Evolutionary conservation across 495 filamentous ascomycete genomes (phyloP), one percentile per base, ranked within the genome.

Genomic region (Halenospora varia): DNA sequence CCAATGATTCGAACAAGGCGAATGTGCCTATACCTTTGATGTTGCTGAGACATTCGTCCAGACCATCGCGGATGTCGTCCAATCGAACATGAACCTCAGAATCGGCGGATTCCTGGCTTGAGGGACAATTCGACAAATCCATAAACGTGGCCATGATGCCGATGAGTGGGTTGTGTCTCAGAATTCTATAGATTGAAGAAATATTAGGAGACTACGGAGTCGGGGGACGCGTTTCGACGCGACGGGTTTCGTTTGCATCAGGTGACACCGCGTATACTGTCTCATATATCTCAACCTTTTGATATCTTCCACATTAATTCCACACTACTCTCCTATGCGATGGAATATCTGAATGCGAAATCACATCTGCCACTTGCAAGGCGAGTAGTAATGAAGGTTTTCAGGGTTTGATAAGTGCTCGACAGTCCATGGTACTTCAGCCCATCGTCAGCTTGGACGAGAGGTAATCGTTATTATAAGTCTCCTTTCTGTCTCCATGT

Each of bases 401-500:
- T n/a, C n/a, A n/a, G n/a, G n/a, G n/a, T n/a, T n/a, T n/a, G n/a
- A n/a, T n/a, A n/a, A n/a, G n/a, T n/a, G n/a, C n/a, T n/a, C n/a
- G n/a, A n/a, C n/a, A n/a, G n/a, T n/a, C n/a, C n/a, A n/a, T n/a
- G n/a, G n/a, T n/a, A n/a, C n/a, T n/a, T n/a, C n/a, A n/a, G n/a
- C n/a, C n/a, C n/a, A n/a, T n/a, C n/a, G n/a, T n/a, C n/a, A n/a
- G n/a, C n/a, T n/a, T n/a, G n/a, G n/a, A n/a, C n/a, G n/a, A n/a
- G n/a, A n/a, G n/a, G n/a, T n/a, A n/a, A n/a, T n/a, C n/a, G n/a
- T n/a, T n/a, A n/a, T n/a, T n/a, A n/a, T n/a, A n/a, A n/a, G n/a
- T n/a, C 40, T 48, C 42, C 20, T 29, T 57, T 10, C 52, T 48
- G 20, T 58, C 54, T 20, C 56, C 48, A n/a, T n/a, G n/a, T 29